Base-by-base conservation (phyloP, 805 yeast species). In the Lipomyces lipofer region DNA sequence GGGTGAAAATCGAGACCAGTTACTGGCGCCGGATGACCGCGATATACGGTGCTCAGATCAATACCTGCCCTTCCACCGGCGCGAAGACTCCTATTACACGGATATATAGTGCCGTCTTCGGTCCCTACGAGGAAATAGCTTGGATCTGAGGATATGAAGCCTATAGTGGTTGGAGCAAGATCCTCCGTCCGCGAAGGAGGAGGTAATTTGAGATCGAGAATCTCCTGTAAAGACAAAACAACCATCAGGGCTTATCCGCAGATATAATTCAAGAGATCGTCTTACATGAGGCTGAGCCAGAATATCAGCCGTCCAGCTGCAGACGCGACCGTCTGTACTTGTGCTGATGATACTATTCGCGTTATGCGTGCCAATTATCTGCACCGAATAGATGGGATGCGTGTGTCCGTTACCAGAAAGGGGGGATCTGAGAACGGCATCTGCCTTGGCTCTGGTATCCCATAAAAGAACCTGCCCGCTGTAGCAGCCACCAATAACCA, bases 401-500 rank as follows among this genome's bases (percentile, higher is more conserved):
- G 70, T 49, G 32, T 73, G 76, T 3, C 71, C 73, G 3, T 43
- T 44, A 1, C 67, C 65, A 19, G 68, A 61, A 3, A 68, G 44
- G 1, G 71, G 67, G 3, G 77, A 68, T 4, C 59, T 58, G 24
- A 72, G 61, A 13, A 67, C 63, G 3, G 77, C 72, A 19, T 64
- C 60, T 12, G 60, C 13, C 13, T 67, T 43, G 5, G 68, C 30
- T 12, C 75, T 53, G 43, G 69, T 58, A 45, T 81, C 83, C 84
- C 84, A 81, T n/a, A 77, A 67, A 12, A 74, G 71, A 0, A 81
- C 54, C 49, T 73, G 76, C 1, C 85, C 85, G 63, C 76, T 76
- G 32, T 68, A 67, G 29, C 77, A 69, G 0, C 83, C 79, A 2
- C 79, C 85, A 42, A 75, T 70, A 7, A 78, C 64, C 27, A 73